Evolutionary conservation across 257 asterid species (phyloP).

Genomic region (Solanum bukasovii): DNA sequence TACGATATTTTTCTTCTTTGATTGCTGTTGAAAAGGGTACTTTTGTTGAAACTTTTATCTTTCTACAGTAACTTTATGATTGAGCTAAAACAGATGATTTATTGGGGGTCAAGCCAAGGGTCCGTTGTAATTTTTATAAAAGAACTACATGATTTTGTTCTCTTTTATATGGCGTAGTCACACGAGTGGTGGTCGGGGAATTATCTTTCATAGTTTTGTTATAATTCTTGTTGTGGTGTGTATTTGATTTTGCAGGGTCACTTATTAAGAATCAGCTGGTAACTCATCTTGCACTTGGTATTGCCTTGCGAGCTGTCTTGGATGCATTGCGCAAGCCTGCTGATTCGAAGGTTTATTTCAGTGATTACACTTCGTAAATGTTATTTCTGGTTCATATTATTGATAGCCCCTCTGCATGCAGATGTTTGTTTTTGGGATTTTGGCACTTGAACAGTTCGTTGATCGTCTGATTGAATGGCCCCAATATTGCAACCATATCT

Average conservation of each 20-base stretch:
- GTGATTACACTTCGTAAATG: neutral
- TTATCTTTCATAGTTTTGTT: neutral
- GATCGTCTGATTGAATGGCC: constrained; percentile 99
- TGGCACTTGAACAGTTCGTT: constrained; percentile 84
- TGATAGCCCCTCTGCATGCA: constrained; percentile 20
- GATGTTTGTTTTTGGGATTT: constrained; percentile 93
- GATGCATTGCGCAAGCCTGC: constrained; percentile 93
- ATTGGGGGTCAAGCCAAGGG: neutral
- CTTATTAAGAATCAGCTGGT: constrained; percentile 94
- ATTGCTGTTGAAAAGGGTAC: neutral
- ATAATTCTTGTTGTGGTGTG: neutral
- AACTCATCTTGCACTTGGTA: constrained; percentile 81
- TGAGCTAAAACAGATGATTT: neutral
- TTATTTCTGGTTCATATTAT: constrained; percentile 8
- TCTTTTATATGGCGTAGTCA: neutral
- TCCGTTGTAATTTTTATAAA: neutral
- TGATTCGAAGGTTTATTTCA: constrained; percentile 65
- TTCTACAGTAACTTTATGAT: neutral
- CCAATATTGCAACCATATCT: constrained; percentile 87
- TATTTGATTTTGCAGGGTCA: constrained; percentile 45
- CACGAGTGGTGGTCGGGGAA: neutral
- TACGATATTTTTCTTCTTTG: neutral
- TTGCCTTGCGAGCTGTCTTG: constrained; percentile 86
- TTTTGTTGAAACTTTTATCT: neutral
- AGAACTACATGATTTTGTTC: neutral